Evolutionary conservation across 192 early-diverging fungal genomes (phyloP), one percentile per base, ranked within the genome.

Genomic region (Coemansia umbellata): DNA sequence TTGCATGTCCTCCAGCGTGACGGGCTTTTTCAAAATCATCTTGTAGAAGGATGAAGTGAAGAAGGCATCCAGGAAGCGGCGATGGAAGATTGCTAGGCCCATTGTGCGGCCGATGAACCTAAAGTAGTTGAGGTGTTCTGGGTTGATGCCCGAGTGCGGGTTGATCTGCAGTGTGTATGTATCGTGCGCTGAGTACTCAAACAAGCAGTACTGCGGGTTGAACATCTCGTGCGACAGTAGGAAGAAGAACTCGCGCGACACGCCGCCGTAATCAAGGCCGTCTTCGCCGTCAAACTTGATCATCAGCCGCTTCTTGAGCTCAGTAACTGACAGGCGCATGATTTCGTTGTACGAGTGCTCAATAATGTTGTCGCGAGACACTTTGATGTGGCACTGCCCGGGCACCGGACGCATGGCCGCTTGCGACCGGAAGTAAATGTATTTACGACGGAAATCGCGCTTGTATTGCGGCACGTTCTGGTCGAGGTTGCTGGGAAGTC

Each of bases 241-340:
- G 79, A 94, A 98, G 82, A 98, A 98, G 74, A 92, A 98, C 66
- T 98, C 95, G 76, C 90, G 85, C 15, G 93, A 95, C 44, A 98
- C 80, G 66, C 95, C 95, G 55, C 95, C 95, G 55, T 98, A 98
- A 82, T 98, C 95, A 26, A 98, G 80, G 9, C 95, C 95, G 69
- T 98, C 95, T 63, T 98, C 95, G 47, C 94, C 94, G 56, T 94
- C 92, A 63, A 98, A 98, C 71, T 97, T 98, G 69, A 98, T 94
- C 91, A 95, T 94, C 47, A 98, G 64, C 31, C 92, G 82, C 81
- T 98, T 96, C 78, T 94, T 95, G 50, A 98, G 79, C 74, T 98
- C 95, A 5, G 79, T 78, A 11, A 91, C 83, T 5, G 86, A 82
- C 60, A 90, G 87, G 31, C 94, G 85, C 95, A 98, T 98, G 31